These are phyloP conservation scores for Silene vulgaris DNA, from an alignment of 179 eudicot species.

Conservation along the genomic window DNA sequence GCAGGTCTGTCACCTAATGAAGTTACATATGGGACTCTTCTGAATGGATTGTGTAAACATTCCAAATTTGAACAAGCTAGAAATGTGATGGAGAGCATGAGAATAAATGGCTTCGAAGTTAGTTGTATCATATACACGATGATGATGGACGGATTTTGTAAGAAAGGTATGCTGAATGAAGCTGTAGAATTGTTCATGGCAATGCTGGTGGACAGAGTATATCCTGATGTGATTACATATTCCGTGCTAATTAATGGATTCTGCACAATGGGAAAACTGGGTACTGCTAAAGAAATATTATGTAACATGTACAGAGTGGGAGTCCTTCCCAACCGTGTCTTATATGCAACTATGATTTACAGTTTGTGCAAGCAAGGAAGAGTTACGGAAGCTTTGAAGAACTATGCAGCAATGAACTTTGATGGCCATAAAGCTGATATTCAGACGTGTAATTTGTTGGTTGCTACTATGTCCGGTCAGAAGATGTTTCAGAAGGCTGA, in stretches of 20 bases:
- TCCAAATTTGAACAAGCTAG: conserved; percentile 51
- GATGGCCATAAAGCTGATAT: conserved; percentile 38
- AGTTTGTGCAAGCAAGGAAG: conserved; percentile 53
- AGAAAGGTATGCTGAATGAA: conserved; percentile 45
- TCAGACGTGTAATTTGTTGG: conserved; percentile 49
- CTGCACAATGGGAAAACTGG: conserved; percentile 45
- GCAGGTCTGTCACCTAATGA: conserved; percentile 51
- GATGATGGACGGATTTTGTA: conserved; percentile 65
- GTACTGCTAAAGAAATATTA: conserved; percentile 51
- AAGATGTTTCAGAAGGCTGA: conserved; percentile 56
- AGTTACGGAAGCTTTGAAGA: conserved; percentile 47
- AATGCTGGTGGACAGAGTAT: conserved; percentile 47
- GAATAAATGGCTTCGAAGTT: conserved; percentile 34
- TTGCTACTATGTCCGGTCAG: conserved; percentile 51
- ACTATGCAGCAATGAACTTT: conserved; percentile 42
- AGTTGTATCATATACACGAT: conserved; percentile 48
- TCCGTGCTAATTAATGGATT: conserved; percentile 75
- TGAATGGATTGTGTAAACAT: conserved; percentile 71
- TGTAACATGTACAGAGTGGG: conserved; percentile 64
- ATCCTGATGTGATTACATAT: conserved; percentile 64
- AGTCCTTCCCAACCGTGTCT: conserved; percentile 43
- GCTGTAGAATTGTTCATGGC: conserved; percentile 43
- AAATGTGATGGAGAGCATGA: conserved; percentile 53
- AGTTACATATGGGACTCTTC: conserved; percentile 61
- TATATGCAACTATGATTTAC: conserved; percentile 55